These are phyloP conservation scores for Dianthus caryophyllus DNA, from an alignment of 148 eudicot genomes.

Conservation along the genomic window DNA sequence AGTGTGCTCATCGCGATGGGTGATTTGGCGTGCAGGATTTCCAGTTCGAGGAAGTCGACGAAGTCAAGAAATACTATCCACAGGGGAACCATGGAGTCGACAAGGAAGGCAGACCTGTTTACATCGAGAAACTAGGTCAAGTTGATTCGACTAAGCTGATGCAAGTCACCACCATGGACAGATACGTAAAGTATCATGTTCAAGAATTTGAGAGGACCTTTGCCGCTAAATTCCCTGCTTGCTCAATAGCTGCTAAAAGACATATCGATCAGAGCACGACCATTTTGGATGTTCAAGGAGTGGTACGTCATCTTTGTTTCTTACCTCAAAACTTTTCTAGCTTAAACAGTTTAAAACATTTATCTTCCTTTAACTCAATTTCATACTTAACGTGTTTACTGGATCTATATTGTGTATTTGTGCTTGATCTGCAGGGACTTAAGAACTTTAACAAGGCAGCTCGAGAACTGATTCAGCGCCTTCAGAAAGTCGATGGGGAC, in stretches of 20 bases:
- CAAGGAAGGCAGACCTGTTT: constrained; percentile 85
- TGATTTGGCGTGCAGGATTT: constrained; percentile 45
- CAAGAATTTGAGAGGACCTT: constrained; percentile 83
- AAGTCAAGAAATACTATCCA: constrained; percentile 73
- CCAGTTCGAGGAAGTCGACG: constrained; percentile 66
- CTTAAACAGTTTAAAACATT: no score
- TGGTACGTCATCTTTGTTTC: constrained; percentile 40
- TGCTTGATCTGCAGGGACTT: constrained; percentile 57
- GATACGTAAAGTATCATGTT: constrained; percentile 74
- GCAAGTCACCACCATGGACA: constrained; percentile 81
- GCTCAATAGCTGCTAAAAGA: constrained; percentile 75
- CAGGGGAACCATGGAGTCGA: constrained; percentile 96
- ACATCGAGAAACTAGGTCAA: constrained; percentile 70
- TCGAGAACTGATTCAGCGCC: constrained; percentile 74
- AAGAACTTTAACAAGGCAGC: constrained; percentile 83
- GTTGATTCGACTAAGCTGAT: constrained; percentile 74
- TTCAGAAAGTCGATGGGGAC: constrained; percentile 76
- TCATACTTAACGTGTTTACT: neutral
- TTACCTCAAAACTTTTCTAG: neutral
- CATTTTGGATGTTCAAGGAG: constrained; percentile 93
- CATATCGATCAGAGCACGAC: constrained; percentile 91
- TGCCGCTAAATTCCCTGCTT: constrained; percentile 72
- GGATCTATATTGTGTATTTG: neutral
- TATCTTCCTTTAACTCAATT: neutral
- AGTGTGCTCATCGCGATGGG: neutral